These are phyloP conservation scores for Kazachstania viticola DNA, from an alignment of 805 yeast genomes.

Conservation along the genomic window DNA sequence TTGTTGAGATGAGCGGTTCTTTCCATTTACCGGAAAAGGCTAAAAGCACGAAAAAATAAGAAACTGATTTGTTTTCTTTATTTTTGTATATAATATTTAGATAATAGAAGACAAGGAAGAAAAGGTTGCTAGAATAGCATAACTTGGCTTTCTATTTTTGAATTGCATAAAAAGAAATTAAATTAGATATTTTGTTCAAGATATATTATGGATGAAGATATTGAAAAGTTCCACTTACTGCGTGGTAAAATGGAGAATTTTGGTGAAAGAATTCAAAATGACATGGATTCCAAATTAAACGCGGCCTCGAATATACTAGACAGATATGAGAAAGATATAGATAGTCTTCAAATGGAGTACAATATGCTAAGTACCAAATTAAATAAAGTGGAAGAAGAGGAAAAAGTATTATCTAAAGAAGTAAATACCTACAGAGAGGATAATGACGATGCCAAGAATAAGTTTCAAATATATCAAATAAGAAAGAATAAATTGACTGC, in stretches of 20 bases:
- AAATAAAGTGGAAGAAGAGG: conserved; percentile 19
- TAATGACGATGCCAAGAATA: conserved; percentile 26
- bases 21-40: too few relatives aligned
- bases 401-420: conserved; percentile 22
- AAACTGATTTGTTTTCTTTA: too few relatives aligned
- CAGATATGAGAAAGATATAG: conserved; percentile 5
- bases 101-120: too few relatives aligned
- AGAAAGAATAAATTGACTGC: conserved; percentile 28
- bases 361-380: conserved; percentile 26
- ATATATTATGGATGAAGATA: conserved; percentile 4
- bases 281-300: conserved; percentile 20
- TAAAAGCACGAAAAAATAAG: too few relatives aligned
- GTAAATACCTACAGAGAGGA: conserved; percentile 17
- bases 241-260: conserved; percentile 16
- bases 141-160: too few relatives aligned
- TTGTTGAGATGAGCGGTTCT: too few relatives aligned
- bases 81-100: too few relatives aligned
- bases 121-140: too few relatives aligned
- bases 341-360: conserved; percentile 14
- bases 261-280: neutral
- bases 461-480: conserved; percentile 27
- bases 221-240: conserved; percentile 5
- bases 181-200: too few relatives aligned
- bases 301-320: conserved; percentile 11
- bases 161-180: too few relatives aligned